Conservation (phyloP, 192 early-diverging fungal genomes). For the Glomus cerebriforme region DNA sequence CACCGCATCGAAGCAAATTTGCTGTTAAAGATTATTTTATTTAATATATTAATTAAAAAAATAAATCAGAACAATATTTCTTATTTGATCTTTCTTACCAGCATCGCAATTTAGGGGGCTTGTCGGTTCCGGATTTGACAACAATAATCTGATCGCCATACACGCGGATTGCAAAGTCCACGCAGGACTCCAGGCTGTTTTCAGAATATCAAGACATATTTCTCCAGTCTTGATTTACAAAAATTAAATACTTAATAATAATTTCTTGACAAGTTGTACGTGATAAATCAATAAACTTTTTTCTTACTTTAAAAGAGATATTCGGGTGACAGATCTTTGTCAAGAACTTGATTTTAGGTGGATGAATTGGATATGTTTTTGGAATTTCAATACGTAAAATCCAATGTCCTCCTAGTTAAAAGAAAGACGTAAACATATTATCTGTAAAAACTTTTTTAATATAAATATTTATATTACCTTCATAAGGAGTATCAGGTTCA, state of each 20-base stretch:
- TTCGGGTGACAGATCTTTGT: constrained; percentile 90
- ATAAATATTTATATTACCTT: constrained; percentile 47
- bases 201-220: constrained; percentile 95
- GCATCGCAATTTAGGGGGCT: constrained; percentile 95
- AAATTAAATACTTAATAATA: neutral
- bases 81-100: constrained; percentile 29
- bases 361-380: constrained; percentile 73
- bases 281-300: neutral
- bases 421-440: neutral
- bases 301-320: constrained; percentile 84
- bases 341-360: constrained; percentile 73
- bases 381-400: constrained; percentile 71
- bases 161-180: constrained; percentile 91
- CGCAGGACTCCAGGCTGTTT: constrained; percentile 91
- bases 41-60: neutral
- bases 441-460: neutral
- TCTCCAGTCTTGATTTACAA: constrained; percentile 77
- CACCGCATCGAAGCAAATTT: constrained; percentile 86
- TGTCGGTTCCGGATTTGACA: constrained; percentile 86
- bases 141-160: constrained; percentile 78
- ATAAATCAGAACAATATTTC: too few species aligned
- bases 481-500: constrained; percentile 66
- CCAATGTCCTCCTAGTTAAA: constrained; percentile 64
- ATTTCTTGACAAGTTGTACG: neutral
- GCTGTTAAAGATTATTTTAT: constrained; percentile 44